Base-by-base conservation (phyloP, 169 alveolate genomes). In the Babesia ovis region DNA sequence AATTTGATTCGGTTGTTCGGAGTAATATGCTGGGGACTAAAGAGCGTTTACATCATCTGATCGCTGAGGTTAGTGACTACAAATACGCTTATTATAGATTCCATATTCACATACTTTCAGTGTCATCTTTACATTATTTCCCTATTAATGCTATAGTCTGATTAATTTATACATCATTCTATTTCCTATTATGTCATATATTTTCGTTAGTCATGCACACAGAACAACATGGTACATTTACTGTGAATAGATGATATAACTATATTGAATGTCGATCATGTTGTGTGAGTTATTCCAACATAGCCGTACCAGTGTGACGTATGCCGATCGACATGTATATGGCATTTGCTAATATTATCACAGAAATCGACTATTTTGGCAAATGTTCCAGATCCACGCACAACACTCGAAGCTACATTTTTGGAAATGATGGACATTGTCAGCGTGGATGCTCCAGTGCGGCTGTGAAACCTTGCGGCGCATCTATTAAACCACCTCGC, bases 371-470 rank as follows among this genome's bases (percentile, higher is more conserved):
- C 74, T 11, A 8, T 25, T 16, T 31, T 64, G 39, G 59, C 74
- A 39, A 3, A 37, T 14, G 41, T 48, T 31, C 3, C 25, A 16
- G 74, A 64, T 29, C 74, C 59, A 5, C 27, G 61, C 4, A 31
- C 29, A 20, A 31, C 61, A 5, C 34, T 64, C 35, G 74, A 43
- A 50, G 27, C 48, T 16, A 50, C 51, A 4, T 64, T 64, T 37
- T 56, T 32, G 74, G 62, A 45, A 45, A 64, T 64, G 74, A 64
- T 45, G 62, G 53, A 64, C 34, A 64, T 64, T 6, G 50, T 64
- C 29, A 43, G 31, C 43, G 37, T 32, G 35, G 12, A 27, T 4
- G 41, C 29, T 23, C n/a, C 12, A 0, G 29, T 8, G 8, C 23
- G 35, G 2, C 5, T 16, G 3, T 57, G 32, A 57, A 12, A n/a